These are phyloP conservation scores for Penicillium dipodomyicola DNA, from an alignment of 495 filamentous ascomycete species.

Conservation along the genomic window DNA sequence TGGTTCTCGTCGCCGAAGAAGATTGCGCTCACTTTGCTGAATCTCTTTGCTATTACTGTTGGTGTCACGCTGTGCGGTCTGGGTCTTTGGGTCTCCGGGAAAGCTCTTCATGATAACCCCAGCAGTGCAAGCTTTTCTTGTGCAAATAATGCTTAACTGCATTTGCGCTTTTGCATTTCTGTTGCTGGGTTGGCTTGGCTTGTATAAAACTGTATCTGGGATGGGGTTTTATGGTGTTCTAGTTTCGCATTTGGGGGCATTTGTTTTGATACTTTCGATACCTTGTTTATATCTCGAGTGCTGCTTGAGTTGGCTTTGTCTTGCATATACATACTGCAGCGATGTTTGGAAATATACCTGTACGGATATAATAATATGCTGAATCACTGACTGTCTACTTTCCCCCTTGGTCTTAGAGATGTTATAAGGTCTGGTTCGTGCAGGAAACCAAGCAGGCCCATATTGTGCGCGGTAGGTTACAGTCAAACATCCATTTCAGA, in stretches of 20 bases:
- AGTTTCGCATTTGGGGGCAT: neutral
- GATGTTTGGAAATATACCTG: too few relatives aligned
- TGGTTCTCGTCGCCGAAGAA: slow-evolving; percentile 33
- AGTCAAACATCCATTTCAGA: too few relatives aligned
- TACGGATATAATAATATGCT: too few relatives aligned
- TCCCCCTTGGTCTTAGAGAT: too few relatives aligned
- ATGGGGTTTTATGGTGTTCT: neutral
- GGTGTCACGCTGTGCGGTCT: slow-evolving; percentile 40
- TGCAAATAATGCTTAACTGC: slow-evolving; percentile 35
- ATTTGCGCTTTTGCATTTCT: neutral
- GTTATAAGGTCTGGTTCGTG: too few relatives aligned
- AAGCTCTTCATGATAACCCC: slow-evolving; percentile 38
- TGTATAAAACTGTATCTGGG: neutral
- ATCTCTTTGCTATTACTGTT: slow-evolving; percentile 30
- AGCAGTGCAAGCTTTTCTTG: slow-evolving; percentile 43
- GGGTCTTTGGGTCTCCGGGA: slow-evolving; percentile 46
- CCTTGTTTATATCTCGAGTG: neutral
- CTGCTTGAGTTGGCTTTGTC: neutral
- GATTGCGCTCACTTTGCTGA: slow-evolving; percentile 34
- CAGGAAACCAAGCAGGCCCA: too few relatives aligned
- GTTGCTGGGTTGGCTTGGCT: neutral
- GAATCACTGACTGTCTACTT: too few relatives aligned
- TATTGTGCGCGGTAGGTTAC: too few relatives aligned
- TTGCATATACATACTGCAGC: neutral
- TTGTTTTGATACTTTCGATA: neutral